Percentiles rank a stretch among this genome's conserved stretches.
phyloP scores from a whole-genome alignment of 768 basidiomycete species.

The Russula ochroleuca region DNA sequence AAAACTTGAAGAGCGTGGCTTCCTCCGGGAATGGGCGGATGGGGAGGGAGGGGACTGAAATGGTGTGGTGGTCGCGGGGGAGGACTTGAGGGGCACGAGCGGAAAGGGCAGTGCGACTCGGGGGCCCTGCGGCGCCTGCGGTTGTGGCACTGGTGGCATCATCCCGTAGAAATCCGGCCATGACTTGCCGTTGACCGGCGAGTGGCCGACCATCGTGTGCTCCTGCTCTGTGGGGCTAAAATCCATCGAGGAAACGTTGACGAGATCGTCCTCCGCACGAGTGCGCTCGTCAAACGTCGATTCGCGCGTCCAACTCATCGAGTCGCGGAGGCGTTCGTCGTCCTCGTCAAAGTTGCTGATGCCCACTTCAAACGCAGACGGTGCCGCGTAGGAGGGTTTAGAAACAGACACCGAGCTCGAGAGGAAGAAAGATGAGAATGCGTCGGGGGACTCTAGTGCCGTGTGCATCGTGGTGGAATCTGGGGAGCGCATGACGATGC shows the following conservation, averaged over 20 bases:
- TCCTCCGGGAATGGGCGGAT: constrained; percentile 33
- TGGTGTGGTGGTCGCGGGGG: constrained; percentile 32
- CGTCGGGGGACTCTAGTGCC: constrained; percentile 24
- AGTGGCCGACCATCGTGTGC: constrained; percentile 20
- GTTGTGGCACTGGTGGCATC: constrained; percentile 4
- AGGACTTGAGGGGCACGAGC: constrained; percentile 23
- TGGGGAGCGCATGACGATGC: constrained; percentile 25
- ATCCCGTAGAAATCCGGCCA: constrained; percentile 20
- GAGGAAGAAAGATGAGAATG: constrained; percentile 22
- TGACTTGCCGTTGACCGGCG: constrained; percentile 14
- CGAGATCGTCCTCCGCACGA: constrained; percentile 15
- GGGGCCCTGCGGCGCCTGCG: constrained; percentile 12
- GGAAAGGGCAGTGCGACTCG: constrained; percentile 23
- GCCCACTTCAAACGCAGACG: constrained; percentile 25
- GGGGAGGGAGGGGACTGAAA: constrained; percentile 29
- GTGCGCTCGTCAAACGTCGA: constrained; percentile 20
- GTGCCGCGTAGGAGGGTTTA: constrained; percentile 23
- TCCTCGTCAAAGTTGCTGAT: constrained; percentile 27
- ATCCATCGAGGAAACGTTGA: constrained; percentile 25
- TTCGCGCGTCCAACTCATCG: constrained; percentile 28
- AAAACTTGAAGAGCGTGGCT: constrained; percentile 33
- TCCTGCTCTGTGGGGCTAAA: constrained; percentile 24
- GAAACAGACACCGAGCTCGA: constrained; percentile 20
- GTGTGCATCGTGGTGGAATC: constrained; percentile 29
- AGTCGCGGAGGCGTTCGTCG: constrained; percentile 24